phyloP scores from a whole-genome alignment of 176 grass and related monocot species.

The Stipa capillata region DNA sequence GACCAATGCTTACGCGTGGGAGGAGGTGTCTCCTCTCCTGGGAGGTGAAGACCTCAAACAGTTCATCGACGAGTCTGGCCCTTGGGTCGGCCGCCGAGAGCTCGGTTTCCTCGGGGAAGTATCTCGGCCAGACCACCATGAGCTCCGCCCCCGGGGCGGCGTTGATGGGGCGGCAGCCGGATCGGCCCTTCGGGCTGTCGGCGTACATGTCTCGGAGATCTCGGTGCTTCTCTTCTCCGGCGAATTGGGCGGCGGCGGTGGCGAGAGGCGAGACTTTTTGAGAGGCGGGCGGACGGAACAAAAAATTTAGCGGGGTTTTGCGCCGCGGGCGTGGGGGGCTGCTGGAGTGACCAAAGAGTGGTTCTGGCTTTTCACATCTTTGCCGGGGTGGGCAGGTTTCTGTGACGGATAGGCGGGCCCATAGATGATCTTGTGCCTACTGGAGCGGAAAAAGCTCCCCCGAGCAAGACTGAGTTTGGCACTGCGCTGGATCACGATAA shows the following conservation, averaged over 20 bases:
- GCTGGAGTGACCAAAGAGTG: neutral
- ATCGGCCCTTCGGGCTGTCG: conserved; percentile 7
- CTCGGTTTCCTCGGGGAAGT: conserved; percentile 49
- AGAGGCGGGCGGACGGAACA: neutral
- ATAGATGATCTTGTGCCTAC: neutral
- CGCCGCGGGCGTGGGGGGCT: neutral
- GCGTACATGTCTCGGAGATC: conserved; percentile 17
- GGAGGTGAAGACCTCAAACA: conserved; percentile 26
- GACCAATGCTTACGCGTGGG: conserved; percentile 12
- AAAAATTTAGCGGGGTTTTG: neutral
- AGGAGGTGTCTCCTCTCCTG: conserved; percentile 16
- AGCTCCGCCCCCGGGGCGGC: neutral
- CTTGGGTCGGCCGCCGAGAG: conserved; percentile 19
- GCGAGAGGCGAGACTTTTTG: neutral
- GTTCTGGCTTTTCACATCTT: neutral
- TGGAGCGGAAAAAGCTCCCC: too few species aligned
- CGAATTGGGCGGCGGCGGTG: neutral
- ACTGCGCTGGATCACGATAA: too few species aligned
- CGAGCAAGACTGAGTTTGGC: too few species aligned
- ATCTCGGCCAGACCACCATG: conserved; percentile 39
- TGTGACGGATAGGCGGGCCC: neutral
- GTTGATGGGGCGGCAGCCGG: neutral
- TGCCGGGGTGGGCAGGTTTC: neutral
- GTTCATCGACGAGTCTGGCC: conserved; percentile 18
- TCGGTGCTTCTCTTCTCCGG: neutral